These are phyloP conservation scores for Lavandula angustifolia DNA, from an alignment of 257 asterid species.

Conservation along the genomic window DNA sequence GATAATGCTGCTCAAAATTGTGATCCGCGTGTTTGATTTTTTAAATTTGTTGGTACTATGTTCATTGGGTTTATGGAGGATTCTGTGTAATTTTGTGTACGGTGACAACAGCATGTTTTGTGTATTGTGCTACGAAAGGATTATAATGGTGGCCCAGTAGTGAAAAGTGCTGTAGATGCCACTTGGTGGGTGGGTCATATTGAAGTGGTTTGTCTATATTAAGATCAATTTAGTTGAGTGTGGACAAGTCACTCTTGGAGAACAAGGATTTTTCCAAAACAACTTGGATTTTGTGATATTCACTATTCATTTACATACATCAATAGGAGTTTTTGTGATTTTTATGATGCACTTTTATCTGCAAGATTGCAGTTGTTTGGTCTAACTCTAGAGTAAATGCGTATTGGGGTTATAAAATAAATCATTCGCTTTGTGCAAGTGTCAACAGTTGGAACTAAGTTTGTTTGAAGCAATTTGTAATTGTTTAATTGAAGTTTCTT, in stretches of 20 bases:
- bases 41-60: neutral
- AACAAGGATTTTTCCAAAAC: neutral
- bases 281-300: neutral
- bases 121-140: neutral
- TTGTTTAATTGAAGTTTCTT: neutral
- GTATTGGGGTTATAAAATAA: neutral
- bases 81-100: neutral
- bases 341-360: neutral
- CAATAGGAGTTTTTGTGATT: neutral
- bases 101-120: constrained; percentile 12
- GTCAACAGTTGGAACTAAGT: neutral
- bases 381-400: neutral
- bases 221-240: neutral
- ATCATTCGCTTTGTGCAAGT: neutral
- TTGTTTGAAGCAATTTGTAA: too few species aligned
- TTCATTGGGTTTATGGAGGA: constrained; percentile 12
- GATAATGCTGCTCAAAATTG: neutral
- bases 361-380: neutral
- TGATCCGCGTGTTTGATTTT: neutral
- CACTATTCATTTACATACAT: neutral
- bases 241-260: constrained; percentile 14
- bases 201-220: constrained; percentile 3
- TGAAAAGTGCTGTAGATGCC: neutral
- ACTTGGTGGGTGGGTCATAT: too few species aligned
- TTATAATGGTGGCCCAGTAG: constrained; percentile 25